These are phyloP conservation scores for Leccinum olivaceopallidum DNA, from an alignment of 768 basidiomycete species.

Conservation along the genomic window DNA sequence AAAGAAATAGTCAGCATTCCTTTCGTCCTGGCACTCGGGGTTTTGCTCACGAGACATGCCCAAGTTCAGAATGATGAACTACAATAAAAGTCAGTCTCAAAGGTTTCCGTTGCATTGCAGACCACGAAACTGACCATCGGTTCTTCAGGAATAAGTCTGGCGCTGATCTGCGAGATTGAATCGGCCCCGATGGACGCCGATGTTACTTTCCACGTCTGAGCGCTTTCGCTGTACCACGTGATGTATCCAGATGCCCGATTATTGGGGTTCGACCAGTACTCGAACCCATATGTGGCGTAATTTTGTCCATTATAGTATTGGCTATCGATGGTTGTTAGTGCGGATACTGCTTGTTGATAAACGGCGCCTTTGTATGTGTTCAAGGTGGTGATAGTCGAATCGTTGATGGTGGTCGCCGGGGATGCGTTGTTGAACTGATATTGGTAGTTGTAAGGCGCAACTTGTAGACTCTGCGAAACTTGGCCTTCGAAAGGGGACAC, in stretches of 20 bases:
- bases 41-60: conserved; percentile 63
- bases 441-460: conserved; percentile 74
- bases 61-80: conserved; percentile 86
- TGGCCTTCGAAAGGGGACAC: conserved; percentile 52
- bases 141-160: conserved; percentile 80
- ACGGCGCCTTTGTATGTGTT: conserved; percentile 72
- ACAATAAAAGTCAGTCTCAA: conserved; percentile 13
- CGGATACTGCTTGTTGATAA: conserved; percentile 77
- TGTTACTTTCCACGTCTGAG: conserved; percentile 71
- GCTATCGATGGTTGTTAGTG: conserved; percentile 54
- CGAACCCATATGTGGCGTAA: conserved; percentile 71
- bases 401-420: conserved; percentile 53
- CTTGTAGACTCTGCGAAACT: conserved; percentile 81
- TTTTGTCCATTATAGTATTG: conserved; percentile 53
- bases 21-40: neutral
- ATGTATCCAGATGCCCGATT: conserved; percentile 71
- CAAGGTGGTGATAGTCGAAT: conserved; percentile 48
- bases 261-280: conserved; percentile 78
- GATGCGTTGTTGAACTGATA: conserved; percentile 60
- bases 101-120: neutral
- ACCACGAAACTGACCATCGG: conserved; percentile 71
- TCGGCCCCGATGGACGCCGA: conserved; percentile 71
- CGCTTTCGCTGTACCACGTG: conserved; percentile 75
- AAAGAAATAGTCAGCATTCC: conserved; percentile 6
- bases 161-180: conserved; percentile 51